Conservation (phyloP, 75 land plant genomes). For the Isoetes taiwanensis region DNA sequence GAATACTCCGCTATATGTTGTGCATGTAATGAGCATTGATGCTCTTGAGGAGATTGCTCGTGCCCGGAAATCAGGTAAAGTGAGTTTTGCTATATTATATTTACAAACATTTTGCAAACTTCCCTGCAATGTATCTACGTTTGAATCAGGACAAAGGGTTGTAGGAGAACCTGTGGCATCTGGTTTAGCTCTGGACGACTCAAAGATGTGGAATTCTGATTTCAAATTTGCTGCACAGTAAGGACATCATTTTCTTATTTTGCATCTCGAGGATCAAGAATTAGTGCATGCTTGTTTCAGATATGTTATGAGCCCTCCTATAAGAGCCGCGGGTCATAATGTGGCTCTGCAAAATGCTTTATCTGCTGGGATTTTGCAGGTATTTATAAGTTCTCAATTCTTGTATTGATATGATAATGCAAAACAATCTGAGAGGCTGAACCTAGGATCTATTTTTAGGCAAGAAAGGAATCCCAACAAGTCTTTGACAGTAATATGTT, state of each 20-base stretch:
- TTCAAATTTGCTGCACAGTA: conserved; percentile 75
- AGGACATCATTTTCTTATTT: too few relatives aligned
- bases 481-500: too few relatives aligned
- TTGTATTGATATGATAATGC: too few relatives aligned
- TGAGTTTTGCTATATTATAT: neutral
- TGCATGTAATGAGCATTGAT: conserved; percentile 99
- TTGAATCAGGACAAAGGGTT: conserved; percentile 97
- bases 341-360: conserved; percentile 86
- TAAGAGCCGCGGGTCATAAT: conserved; percentile 70
- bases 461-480: too few relatives aligned
- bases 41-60: conserved; percentile 91
- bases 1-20: conserved; percentile 96
- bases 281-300: too few relatives aligned
- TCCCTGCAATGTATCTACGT: too few relatives aligned
- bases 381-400: too few relatives aligned
- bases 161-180: conserved; percentile 92
- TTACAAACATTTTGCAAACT: too few relatives aligned
- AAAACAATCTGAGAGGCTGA: too few relatives aligned
- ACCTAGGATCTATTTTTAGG: too few relatives aligned
- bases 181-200: conserved; percentile 73
- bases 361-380: conserved; percentile 84
- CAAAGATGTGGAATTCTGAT: conserved; percentile 80
- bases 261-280: too few relatives aligned
- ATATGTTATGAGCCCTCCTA: conserved; percentile 98
- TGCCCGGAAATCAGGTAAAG: conserved; percentile 69